Percentiles rank a stretch among this genome's conserved stretches.
Conservation (phyloP, 306 rosid species). For the Hylodesmum podocarpum region DNA sequence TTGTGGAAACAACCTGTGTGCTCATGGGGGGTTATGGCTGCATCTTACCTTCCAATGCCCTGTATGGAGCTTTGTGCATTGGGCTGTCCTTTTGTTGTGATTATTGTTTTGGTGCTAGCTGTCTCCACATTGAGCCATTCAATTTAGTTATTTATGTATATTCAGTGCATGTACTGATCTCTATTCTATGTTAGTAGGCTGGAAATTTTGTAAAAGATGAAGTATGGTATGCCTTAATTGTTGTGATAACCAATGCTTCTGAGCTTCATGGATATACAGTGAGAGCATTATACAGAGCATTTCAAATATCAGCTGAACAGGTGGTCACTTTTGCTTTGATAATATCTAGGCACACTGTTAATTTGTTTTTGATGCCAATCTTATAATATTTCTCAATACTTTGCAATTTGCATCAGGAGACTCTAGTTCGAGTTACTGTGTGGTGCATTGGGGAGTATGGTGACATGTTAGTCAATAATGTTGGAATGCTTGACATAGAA, state of each 20-base stretch:
- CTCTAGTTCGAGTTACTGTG: constrained; percentile 94
- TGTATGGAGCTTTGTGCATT: not conserved
- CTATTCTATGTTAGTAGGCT: constrained; percentile 89
- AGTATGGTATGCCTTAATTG: constrained; percentile 88
- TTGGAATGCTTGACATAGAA: constrained; percentile 87
- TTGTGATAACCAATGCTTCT: constrained; percentile 87
- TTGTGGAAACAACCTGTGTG: not conserved
- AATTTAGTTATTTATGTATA: not conserved
- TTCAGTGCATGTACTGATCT: constrained; percentile 50
- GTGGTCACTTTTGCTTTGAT: constrained; percentile 42
- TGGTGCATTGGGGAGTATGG: constrained; percentile 99
- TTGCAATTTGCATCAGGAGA: constrained; percentile 67
- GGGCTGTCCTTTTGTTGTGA: constrained; percentile 2
- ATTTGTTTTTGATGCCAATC: constrained; percentile 21
- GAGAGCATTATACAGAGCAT: constrained; percentile 81
- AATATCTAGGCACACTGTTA: constrained; percentile 23
- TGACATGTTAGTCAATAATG: constrained; percentile 79
- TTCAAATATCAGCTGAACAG: constrained; percentile 83
- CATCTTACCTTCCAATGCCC: not conserved
- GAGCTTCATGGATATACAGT: constrained; percentile 97
- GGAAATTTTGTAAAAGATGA: constrained; percentile 98
- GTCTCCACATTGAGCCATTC: constrained; percentile 17
- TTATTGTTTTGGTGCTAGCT: constrained; percentile 21
- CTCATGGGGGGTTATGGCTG: not conserved
- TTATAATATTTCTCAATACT: constrained; percentile 20